These are phyloP conservation scores for Diutina catenulata DNA, from an alignment of 1,139 yeast genomes.

Conservation along the genomic window DNA sequence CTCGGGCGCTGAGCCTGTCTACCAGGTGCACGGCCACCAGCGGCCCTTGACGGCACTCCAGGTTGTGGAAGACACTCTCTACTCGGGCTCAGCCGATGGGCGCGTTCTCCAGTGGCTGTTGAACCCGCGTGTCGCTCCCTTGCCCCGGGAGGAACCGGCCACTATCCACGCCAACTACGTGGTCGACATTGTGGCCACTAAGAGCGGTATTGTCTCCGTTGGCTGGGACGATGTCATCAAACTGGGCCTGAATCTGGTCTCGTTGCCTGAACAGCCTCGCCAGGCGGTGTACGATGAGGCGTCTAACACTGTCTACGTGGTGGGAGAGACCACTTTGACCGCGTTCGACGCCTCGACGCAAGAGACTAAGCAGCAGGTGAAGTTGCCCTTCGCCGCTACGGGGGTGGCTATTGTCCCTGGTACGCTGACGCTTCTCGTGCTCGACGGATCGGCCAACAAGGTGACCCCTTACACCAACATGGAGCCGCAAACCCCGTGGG, in stretches of 20 bases:
- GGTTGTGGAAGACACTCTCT: constrained; percentile 16
- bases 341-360: constrained; percentile 18
- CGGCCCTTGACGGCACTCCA: constrained; percentile 50
- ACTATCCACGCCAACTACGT: constrained; percentile 45
- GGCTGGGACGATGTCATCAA: constrained; percentile 89
- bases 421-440: constrained; percentile 27
- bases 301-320: constrained; percentile 22
- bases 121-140: background rate
- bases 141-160: constrained; percentile 9
- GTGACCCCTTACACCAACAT: constrained; percentile 18
- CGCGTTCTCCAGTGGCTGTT: constrained; percentile 47
- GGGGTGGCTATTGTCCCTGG: constrained; percentile 24
- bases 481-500: constrained; percentile 9
- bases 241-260: constrained; percentile 22
- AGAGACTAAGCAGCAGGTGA: constrained; percentile 14
- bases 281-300: constrained; percentile 20
- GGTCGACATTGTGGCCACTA: constrained; percentile 25
- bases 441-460: constrained; percentile 33
- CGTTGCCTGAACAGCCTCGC: constrained; percentile 55
- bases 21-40: constrained; percentile 65
- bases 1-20: constrained; percentile 25
- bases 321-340: constrained; percentile 36
- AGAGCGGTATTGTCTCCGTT: constrained; percentile 32
- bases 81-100: constrained; percentile 84
- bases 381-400: constrained; percentile 27